Conservation (phyloP, 75 land plant species). For the Sequoiadendron giganteum region DNA sequence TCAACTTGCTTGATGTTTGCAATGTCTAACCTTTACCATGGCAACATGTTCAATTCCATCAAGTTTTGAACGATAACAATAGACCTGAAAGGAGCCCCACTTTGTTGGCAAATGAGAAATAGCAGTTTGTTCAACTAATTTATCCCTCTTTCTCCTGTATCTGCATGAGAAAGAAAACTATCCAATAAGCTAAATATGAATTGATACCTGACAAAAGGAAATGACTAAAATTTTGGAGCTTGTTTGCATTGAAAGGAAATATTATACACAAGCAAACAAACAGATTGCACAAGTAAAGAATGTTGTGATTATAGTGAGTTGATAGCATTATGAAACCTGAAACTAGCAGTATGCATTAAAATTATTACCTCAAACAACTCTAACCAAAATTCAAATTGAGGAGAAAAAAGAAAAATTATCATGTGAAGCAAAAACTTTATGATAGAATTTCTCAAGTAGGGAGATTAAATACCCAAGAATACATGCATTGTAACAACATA, state of each 20-base stretch:
- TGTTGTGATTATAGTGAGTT: neutral
- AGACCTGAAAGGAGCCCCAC: slow-evolving; percentile 80
- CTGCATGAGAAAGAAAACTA: slow-evolving; percentile 22
- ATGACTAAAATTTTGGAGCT: neutral
- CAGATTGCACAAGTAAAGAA: neutral
- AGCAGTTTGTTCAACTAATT: slow-evolving; percentile 64
- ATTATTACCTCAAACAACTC: neutral
- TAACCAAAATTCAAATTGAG: neutral
- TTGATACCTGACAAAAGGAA: neutral
- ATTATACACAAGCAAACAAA: neutral
- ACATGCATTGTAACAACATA: neutral
- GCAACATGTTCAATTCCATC: slow-evolving; percentile 95
- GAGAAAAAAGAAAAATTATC: neutral
- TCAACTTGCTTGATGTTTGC: neutral
- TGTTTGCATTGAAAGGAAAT: neutral
- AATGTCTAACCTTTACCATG: slow-evolving; percentile 67
- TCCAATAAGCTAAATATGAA: neutral
- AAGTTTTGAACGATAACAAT: slow-evolving; percentile 76
- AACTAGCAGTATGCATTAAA: neutral
- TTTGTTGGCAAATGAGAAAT: slow-evolving; percentile 72
- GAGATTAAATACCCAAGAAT: neutral
- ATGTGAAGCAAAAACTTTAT: neutral
- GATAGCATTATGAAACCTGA: neutral
- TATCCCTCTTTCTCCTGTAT: slow-evolving; percentile 74
- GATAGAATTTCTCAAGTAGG: neutral